phyloP scores from a whole-genome alignment of 1,284 basidiomycete species.

The Phaffia rhodozyma region DNA sequence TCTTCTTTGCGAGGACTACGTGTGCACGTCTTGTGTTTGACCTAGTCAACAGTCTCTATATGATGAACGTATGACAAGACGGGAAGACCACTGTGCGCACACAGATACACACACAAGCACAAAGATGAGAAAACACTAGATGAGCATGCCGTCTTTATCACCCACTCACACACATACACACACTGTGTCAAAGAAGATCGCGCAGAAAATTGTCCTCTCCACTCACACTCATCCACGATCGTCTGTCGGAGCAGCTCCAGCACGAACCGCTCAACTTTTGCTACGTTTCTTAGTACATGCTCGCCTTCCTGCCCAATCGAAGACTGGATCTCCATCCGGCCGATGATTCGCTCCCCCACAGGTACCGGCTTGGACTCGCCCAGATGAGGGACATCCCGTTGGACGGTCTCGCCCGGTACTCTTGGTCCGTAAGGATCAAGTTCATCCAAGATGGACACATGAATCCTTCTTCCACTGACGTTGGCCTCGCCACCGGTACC shows the following conservation, averaged over 20 bases:
- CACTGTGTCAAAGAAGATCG: no score
- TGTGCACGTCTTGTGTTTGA: no score
- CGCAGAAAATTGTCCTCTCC: no score
- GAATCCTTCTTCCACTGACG: slow-evolving; percentile 50
- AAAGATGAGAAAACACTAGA: no score
- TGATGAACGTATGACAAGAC: no score
- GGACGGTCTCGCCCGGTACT: slow-evolving; percentile 11
- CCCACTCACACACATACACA: no score
- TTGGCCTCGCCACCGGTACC: neutral
- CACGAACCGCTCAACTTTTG: slow-evolving; percentile 89
- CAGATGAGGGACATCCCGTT: neutral
- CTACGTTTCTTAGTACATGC: slow-evolving; percentile 92
- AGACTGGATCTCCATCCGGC: slow-evolving; percentile 84
- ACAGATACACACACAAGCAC: no score
- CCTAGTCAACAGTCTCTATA: no score
- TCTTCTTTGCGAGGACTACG: no score
- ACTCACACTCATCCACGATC: slow-evolving; percentile 60
- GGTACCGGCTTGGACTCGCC: slow-evolving; percentile 31
- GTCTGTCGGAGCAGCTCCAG: slow-evolving; percentile 89
- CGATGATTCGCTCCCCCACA: slow-evolving; percentile 73
- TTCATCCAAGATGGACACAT: slow-evolving; percentile 78
- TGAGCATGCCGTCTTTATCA: no score
- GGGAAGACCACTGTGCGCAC: no score
- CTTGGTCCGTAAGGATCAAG: slow-evolving; percentile 49
- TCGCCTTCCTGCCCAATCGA: slow-evolving; percentile 94